Evolutionary conservation across 352 stramenopile species (phyloP), one percentile per base, ranked within the genome.

Genomic region (Phytophthora kernoviae): DNA sequence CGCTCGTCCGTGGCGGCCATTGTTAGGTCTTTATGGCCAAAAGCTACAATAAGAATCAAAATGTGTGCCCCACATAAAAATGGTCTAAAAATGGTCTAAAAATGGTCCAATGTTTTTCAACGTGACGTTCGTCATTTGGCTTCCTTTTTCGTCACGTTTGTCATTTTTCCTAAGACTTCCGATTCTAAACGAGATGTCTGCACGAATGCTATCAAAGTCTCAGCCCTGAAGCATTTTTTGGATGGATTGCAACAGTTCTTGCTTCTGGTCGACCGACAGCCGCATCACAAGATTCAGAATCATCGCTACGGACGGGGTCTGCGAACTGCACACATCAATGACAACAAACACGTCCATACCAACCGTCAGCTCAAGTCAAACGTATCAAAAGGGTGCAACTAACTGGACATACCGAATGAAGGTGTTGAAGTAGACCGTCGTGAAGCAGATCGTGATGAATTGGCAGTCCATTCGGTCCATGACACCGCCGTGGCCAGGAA

Each of bases 401-500:
- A 7, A 6, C 24, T 7, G 6, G 14, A 43, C 78, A 33, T 73
- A 93, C 86, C 84, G 77, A 56, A 99, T 97, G 80, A 99, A 99
- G 32, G 93, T 98, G 70, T 97, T 97, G 78, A 98, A 98, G 81
- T 99, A 98, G 37, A 99, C 94, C 46, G 91, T 97, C 26, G 94
- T 98, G 69, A 97, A 98, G 21, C 97, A 77, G 43, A 91, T 80
- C 61, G 97, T 98, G 77, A 98, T 91, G 53, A 98, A 86, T 70
- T 99, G 94, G 68, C 96, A 99, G 76, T 99, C 96, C 90, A 99
- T 98, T 43, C 96, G 89, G 66, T 99, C 96, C 84, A 97, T 98
- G 52, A 99, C 80, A 26, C 96, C 96, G 42, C 96, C 96, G 66
- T 99, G 98, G 49, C 97, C 98, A 1, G 98, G 98, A 56, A 99